phyloP scores from a whole-genome alignment of 1,139 yeast genomes.

The Starmera stellimalicola region DNA sequence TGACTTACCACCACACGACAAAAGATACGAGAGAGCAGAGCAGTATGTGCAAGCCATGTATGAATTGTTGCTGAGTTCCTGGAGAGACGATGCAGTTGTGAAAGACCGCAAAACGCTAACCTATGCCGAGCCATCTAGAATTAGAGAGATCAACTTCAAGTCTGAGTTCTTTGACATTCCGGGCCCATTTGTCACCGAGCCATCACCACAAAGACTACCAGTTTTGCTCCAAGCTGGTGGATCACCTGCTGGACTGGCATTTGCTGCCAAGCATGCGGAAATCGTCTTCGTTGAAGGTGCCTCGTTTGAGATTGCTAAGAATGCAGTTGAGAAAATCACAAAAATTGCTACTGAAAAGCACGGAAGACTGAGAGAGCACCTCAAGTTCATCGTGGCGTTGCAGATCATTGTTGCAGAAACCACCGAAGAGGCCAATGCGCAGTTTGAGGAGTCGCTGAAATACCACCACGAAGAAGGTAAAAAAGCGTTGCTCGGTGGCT shows the following conservation, averaged over 20 bases:
- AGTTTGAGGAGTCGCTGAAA: constrained; percentile 20
- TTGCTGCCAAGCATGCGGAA: constrained; percentile 35
- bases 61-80: constrained; percentile 28
- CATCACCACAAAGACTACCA: constrained; percentile 34
- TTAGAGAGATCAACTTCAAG: constrained; percentile 27
- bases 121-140: constrained; percentile 27
- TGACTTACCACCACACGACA: constrained; percentile 26
- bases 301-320: constrained; percentile 23
- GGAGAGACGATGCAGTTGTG: constrained; percentile 33
- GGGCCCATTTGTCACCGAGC: constrained; percentile 30
- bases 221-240: constrained; percentile 36
- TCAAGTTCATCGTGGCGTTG: constrained; percentile 19
- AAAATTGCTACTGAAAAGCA: constrained; percentile 23
- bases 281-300: constrained; percentile 26
- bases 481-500: constrained; percentile 28
- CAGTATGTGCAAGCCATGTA: constrained; percentile 30
- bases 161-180: constrained; percentile 30
- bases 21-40: constrained; percentile 27
- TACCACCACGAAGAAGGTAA: constrained; percentile 29
- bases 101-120: constrained; percentile 22
- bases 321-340: constrained; percentile 23
- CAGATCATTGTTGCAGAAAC: constrained; percentile 21
- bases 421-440: constrained; percentile 24
- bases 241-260: constrained; percentile 31
- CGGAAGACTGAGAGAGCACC: constrained; percentile 18